Conservation (phyloP, 2,329 filamentous ascomycete species). For the Aspergillus niger region DNA sequence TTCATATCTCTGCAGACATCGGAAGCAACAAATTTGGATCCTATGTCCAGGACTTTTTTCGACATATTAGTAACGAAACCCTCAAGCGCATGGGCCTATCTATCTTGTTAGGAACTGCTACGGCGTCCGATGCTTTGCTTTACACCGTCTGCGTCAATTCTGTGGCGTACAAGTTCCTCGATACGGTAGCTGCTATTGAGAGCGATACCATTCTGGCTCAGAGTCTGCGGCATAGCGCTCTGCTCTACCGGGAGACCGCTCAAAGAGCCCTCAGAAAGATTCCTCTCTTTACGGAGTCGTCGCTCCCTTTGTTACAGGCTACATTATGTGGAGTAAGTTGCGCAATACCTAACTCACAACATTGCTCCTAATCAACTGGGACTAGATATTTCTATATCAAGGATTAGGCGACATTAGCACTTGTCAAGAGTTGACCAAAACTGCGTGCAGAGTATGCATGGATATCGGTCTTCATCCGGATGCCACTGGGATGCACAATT, state of each 20-base stretch:
- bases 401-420: conserved; percentile 22
- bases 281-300: conserved; percentile 15
- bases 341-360: background rate
- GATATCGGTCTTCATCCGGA: conserved; percentile 15
- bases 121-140: conserved; percentile 12
- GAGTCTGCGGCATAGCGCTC: conserved; percentile 9
- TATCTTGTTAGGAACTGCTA: conserved; percentile 14
- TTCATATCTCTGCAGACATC: conserved; percentile 16
- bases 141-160: conserved; percentile 25
- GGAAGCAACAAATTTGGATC: conserved; percentile 18
- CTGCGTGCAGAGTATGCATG: conserved; percentile 24
- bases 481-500: background rate
- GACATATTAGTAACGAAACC: conserved; percentile 18
- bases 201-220: conserved; percentile 11
- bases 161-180: conserved; percentile 26
- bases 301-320: conserved; percentile 19
- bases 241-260: conserved; percentile 15
- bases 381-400: conserved; percentile 24
- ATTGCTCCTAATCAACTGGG: background rate
- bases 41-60: conserved; percentile 25
- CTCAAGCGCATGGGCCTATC: conserved; percentile 25
- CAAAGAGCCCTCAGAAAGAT: conserved; percentile 21
- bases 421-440: conserved; percentile 22
- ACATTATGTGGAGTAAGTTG: conserved; percentile 17
- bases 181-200: conserved; percentile 10